These are phyloP conservation scores for Helianthus tuberosus DNA, from an alignment of 129 eudicot genomes.

Conservation along the genomic window DNA sequence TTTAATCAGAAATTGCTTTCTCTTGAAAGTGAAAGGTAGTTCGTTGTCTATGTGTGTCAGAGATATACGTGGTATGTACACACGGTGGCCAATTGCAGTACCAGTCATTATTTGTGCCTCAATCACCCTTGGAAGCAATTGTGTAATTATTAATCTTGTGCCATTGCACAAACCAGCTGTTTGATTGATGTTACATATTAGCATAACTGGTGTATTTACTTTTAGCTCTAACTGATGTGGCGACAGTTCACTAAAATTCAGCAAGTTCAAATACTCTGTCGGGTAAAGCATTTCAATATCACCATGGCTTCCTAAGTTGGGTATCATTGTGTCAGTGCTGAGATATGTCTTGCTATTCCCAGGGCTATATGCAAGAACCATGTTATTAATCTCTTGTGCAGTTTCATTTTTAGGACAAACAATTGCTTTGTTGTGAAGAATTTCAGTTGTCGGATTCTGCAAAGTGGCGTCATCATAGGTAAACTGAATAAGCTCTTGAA, in stretches of 20 bases:
- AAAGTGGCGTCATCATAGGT: neutral
- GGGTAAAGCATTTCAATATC: neutral
- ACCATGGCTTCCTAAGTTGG: neutral
- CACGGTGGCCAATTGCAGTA: too few species aligned
- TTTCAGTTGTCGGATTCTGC: neutral
- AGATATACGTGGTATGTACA: too few species aligned
- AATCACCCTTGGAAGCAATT: too few species aligned
- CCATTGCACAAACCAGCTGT: too few species aligned
- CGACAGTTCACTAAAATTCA: neutral
- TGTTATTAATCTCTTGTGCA: neutral
- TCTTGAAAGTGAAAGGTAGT: too few species aligned
- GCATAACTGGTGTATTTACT: neutral
- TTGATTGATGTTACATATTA: neutral
- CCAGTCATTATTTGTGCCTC: too few species aligned
- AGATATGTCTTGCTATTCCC: neutral
- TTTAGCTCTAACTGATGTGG: neutral
- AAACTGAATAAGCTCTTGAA: neutral
- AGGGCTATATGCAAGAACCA: neutral
- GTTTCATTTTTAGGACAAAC: conserved; percentile 13
- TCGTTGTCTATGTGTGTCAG: too few species aligned
- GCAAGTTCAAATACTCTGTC: neutral
- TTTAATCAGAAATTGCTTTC: too few species aligned
- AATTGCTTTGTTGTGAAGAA: neutral
- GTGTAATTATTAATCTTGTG: too few species aligned
- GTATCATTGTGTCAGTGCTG: neutral